phyloP scores from a whole-genome alignment of 352 stramenopile species.

The Phytophthora pisi region DNA sequence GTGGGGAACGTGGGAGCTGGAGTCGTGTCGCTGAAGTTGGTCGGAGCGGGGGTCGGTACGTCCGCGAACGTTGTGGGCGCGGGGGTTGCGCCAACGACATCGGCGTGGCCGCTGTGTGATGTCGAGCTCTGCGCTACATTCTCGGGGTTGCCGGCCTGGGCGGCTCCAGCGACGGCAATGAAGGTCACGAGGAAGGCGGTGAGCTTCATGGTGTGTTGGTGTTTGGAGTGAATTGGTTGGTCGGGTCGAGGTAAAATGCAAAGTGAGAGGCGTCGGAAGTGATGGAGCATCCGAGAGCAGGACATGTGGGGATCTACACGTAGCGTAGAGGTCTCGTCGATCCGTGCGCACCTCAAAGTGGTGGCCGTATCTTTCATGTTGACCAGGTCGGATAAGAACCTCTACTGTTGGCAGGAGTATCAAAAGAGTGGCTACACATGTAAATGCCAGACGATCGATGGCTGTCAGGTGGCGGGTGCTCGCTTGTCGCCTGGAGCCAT shows the following conservation, averaged over 20 bases:
- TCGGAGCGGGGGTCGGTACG: constrained; percentile 23
- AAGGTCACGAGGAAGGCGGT: constrained; percentile 40
- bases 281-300: constrained; percentile 3
- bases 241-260: constrained; percentile 34
- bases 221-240: constrained; percentile 7
- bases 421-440: constrained; percentile 1
- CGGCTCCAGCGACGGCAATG: constrained; percentile 29
- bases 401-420: constrained; percentile 18
- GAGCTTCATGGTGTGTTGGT: constrained; percentile 46
- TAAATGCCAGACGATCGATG: constrained; percentile 22
- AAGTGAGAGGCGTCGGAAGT: constrained; percentile 21
- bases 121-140: constrained; percentile 20
- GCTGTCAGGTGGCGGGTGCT: constrained; percentile 14
- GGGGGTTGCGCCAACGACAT: constrained; percentile 9
- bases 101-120: constrained; percentile 17
- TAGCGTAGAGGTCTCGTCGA: constrained; percentile 15
- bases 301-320: not conserved
- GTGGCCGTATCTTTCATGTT: constrained; percentile 27
- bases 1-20: constrained; percentile 26
- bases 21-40: constrained; percentile 25
- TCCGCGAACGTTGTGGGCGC: constrained; percentile 17
- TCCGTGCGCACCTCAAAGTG: constrained; percentile 8
- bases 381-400: constrained; percentile 33
- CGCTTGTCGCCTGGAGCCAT: constrained; percentile 9
- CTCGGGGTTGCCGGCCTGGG: constrained; percentile 24